These are phyloP conservation scores for Dissophora globulifera DNA, from an alignment of 192 early-diverging fungal species.

Conservation along the genomic window DNA sequence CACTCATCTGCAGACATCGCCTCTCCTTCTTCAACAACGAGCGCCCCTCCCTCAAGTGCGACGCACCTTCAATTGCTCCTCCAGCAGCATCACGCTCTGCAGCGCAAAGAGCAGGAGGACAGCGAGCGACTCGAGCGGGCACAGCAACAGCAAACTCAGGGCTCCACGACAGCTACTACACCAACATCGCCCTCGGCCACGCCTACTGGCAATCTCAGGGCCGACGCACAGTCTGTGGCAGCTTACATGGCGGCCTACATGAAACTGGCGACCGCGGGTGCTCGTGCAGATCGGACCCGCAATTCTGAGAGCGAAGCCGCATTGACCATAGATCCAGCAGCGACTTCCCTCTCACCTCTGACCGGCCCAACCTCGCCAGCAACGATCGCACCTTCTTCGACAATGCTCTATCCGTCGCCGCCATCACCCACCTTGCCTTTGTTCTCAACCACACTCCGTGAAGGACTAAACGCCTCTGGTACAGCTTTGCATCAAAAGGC, in stretches of 20 bases:
- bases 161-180: neutral
- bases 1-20: constrained; percentile 11
- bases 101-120: constrained; percentile 30
- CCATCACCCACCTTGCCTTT: neutral
- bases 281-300: constrained; percentile 24
- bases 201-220: constrained; percentile 8
- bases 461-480: no score
- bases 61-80: constrained; percentile 36
- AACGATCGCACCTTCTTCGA: constrained; percentile 35
- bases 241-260: constrained; percentile 48
- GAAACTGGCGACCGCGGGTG: constrained; percentile 5
- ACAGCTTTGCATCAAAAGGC: neutral
- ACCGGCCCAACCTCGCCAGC: neutral
- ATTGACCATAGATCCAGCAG: constrained; percentile 19
- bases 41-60: no score
- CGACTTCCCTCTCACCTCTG: no score
- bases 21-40: no score
- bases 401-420: constrained; percentile 20
- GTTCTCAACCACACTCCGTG: neutral
- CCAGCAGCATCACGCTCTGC: constrained; percentile 46
- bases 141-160: constrained; percentile 4
- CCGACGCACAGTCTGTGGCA: constrained; percentile 48
- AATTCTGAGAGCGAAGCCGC: neutral
- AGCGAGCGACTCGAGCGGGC: constrained; percentile 17
- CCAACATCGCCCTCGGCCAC: constrained; percentile 1